Evolutionary conservation across 805 yeast species (phyloP), one percentile per base, ranked within the genome.

Genomic region (Candida berthetii): DNA sequence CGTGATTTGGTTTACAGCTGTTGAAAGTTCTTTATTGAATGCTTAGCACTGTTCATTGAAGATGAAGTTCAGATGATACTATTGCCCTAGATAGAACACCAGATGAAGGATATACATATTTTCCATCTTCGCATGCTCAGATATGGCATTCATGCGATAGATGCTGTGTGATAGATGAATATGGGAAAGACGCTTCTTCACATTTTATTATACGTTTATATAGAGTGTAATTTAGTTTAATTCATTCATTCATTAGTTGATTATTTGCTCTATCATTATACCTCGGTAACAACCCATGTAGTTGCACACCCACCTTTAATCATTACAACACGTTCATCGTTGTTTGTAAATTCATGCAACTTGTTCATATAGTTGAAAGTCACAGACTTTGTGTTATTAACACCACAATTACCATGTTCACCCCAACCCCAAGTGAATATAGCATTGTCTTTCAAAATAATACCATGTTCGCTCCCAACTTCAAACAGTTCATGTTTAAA

Each of bases 371-470:
- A 65, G 36, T 38, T 39, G 64, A 73, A 37, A 39, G 62, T 31
- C 43, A 58, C 37, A 10, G 49, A 43, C 11, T 44, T 48, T 2
- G 24, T 38, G 10, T 24, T 39, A 7, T 44, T 36, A 3, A 48
- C 38, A 0, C 96, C 96, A 62, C 98, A 91, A 57, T 91, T 91
- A 0, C 99, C 99, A 60, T 91, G 99, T 55, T 93, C 98, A 13
- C 96, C 97, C 99, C 99, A 91, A 1, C 99, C 99, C 98, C 98
- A 93, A 2, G 90, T 73, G 41, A 55, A 65, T 0, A 89, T 81
- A 8, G 42, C 38, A 32, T 60, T 39, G 13, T 35, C 44, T 3
- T 50, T 39, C 7, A 60, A 55, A 10, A 76, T 50, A 15, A 89
- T 52, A 0, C 93, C 95, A 60, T 91, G 99, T 55, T 91, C 98